Evolutionary conservation across 345 rosid species (phyloP).

Genomic region (Camelina neglecta): DNA sequence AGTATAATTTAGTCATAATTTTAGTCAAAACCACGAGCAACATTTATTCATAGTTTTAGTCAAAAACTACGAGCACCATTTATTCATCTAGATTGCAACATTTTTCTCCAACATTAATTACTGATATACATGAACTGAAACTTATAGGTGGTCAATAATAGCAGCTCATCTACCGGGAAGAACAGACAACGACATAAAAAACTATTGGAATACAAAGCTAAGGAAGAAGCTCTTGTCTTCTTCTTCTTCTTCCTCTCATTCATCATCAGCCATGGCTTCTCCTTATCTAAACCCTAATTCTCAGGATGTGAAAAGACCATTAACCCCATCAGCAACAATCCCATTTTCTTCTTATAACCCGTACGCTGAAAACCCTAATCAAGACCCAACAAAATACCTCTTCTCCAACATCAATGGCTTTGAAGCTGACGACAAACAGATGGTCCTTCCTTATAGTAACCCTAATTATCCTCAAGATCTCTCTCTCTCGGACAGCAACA

Average conservation of each 20-base stretch:
- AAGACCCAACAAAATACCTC: constrained; percentile 45
- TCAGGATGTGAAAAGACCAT: constrained; percentile 50
- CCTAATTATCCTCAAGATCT: constrained; percentile 37
- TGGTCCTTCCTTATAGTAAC: constrained; percentile 23
- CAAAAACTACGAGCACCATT: constrained; percentile 31
- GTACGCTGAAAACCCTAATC: constrained; percentile 44
- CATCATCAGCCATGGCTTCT: constrained; percentile 35
- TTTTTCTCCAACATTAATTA: constrained; percentile 28
- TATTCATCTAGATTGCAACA: constrained; percentile 26
- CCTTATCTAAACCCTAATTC: constrained; percentile 39
- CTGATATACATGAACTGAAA: constrained; percentile 19
- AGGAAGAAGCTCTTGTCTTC: constrained; percentile 77
- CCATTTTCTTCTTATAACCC: constrained; percentile 45
- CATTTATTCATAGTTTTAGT: constrained; percentile 30
- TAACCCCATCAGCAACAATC: constrained; percentile 39
- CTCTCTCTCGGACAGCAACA: constrained; percentile 25
- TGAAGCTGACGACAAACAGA: constrained; percentile 33
- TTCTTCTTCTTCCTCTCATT: constrained; percentile 40
- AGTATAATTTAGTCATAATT: background rate
- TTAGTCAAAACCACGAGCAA: constrained; percentile 36
- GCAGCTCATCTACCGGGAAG: constrained; percentile 96
- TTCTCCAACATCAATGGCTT: constrained; percentile 35
- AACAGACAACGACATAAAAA: constrained; percentile 94
- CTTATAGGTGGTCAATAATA: constrained; percentile 92
- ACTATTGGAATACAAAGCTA: constrained; percentile 96